A percentile compares a stretch with the other conserved stretches of the same genome.
phyloP scores from a whole-genome alignment of 1,284 basidiomycete genomes.

The Irpex rosettiformis region DNA sequence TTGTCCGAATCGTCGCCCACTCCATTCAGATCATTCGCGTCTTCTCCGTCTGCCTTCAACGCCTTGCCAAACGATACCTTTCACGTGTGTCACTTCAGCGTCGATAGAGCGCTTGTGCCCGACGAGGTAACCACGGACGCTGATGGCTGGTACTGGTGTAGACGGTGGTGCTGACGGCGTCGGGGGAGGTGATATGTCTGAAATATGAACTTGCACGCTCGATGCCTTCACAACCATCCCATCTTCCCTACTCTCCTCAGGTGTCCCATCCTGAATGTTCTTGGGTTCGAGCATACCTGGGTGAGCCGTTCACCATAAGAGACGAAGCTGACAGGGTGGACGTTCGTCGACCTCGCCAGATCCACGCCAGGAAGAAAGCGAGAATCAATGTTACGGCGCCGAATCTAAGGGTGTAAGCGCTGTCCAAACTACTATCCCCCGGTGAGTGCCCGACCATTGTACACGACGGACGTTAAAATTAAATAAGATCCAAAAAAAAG shows the following conservation, averaged over 20 bases:
- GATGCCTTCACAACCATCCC: neutral
- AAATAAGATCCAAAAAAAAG: no score
- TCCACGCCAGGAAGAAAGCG: no score
- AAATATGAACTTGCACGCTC: neutral
- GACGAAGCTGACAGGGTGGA: no score
- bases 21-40: constrained; percentile 27
- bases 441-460: no score
- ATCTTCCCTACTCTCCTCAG: neutral
- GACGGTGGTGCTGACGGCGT: neutral
- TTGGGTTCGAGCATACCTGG: no score
- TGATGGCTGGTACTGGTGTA: neutral
- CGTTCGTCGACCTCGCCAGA: no score
- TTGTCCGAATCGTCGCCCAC: constrained; percentile 45
- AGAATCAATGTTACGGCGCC: no score
- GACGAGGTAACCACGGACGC: neutral
- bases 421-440: no score
- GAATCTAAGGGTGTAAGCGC: no score
- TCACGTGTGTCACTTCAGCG: neutral
- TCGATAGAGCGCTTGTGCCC: neutral
- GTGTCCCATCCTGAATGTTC: neutral
- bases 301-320: no score
- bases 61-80: constrained; percentile 17
- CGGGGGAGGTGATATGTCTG: neutral
- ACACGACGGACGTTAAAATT: no score
- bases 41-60: neutral